Conservation (phyloP, 306 rosid species). For the Myrica gale region DNA sequence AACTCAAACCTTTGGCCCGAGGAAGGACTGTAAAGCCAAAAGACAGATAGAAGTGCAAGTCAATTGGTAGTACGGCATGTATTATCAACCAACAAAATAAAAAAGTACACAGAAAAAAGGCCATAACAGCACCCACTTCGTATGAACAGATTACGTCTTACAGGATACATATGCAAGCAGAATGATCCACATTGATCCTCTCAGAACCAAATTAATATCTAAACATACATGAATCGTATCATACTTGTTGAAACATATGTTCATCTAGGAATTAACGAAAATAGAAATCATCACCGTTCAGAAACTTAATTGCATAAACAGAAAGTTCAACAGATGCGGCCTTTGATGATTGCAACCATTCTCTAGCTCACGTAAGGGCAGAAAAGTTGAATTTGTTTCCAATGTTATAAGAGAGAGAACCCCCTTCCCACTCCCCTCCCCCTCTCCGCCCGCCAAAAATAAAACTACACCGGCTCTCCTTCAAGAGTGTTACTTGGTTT, state of each 20-base stretch:
- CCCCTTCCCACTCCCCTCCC: background rate
- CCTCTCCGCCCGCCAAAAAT: no score
- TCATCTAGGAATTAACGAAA: background rate
- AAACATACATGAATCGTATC: background rate
- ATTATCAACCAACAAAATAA: background rate
- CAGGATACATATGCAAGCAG: constrained; percentile 1
- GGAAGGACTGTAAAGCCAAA: constrained; percentile 64
- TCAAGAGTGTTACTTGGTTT: no score
- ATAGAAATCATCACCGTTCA: background rate
- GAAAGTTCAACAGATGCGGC: background rate
- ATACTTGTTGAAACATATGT: background rate
- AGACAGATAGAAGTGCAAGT: background rate
- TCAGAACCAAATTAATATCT: background rate
- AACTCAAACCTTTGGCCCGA: constrained; percentile 44
- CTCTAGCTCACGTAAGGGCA: background rate
- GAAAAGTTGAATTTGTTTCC: background rate
- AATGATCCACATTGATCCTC: background rate
- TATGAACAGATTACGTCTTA: constrained; percentile 14
- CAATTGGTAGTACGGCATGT: constrained; percentile 11
- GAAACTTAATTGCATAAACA: background rate
- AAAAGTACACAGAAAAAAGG: background rate
- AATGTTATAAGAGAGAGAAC: background rate
- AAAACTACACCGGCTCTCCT: no score
- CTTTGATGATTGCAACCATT: background rate
- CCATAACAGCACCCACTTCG: constrained; percentile 4